Conservation (phyloP, 2,329 filamentous ascomycete species). For the Aspergillus fijiensis region DNA sequence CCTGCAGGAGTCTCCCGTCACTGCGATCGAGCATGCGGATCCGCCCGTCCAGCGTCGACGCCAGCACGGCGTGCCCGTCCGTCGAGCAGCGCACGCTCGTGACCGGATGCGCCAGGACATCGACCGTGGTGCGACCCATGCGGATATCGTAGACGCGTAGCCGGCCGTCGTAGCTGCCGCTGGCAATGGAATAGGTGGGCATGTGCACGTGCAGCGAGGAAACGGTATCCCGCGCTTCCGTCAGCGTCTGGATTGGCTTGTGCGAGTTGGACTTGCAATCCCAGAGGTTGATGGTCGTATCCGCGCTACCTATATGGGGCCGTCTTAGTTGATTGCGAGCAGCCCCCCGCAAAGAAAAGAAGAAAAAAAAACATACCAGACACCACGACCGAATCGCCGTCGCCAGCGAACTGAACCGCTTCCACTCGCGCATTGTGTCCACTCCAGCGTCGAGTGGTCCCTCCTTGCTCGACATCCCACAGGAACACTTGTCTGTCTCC, state of each 20-base stretch:
- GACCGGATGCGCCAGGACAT: constrained; percentile 67
- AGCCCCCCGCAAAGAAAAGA: background rate
- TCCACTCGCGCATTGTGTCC: constrained; percentile 76
- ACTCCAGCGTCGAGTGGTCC: constrained; percentile 71
- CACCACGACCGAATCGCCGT: constrained; percentile 69
- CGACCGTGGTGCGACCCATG: constrained; percentile 67
- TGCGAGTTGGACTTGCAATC: constrained; percentile 41
- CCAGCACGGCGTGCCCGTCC: constrained; percentile 72
- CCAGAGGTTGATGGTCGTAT: constrained; percentile 46
- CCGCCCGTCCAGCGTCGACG: constrained; percentile 72
- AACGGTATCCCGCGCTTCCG: constrained; percentile 44
- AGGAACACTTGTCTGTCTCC: constrained; percentile 89
- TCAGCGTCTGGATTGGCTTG: constrained; percentile 45
- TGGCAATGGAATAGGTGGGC: constrained; percentile 56
- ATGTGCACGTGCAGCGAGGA: constrained; percentile 42
- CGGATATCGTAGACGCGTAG: constrained; percentile 80
- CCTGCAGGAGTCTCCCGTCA: constrained; percentile 70
- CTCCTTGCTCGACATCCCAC: constrained; percentile 85
- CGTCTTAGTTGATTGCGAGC: background rate
- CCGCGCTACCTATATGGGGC: constrained; percentile 39
- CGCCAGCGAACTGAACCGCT: constrained; percentile 73
- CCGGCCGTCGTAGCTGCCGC: constrained; percentile 80
- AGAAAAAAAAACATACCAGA: constrained; percentile 45
- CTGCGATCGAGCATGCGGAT: constrained; percentile 78
- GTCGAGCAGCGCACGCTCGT: constrained; percentile 71